Conservation (phyloP, 495 filamentous ascomycete species). For the Cercophora scortea region DNA sequence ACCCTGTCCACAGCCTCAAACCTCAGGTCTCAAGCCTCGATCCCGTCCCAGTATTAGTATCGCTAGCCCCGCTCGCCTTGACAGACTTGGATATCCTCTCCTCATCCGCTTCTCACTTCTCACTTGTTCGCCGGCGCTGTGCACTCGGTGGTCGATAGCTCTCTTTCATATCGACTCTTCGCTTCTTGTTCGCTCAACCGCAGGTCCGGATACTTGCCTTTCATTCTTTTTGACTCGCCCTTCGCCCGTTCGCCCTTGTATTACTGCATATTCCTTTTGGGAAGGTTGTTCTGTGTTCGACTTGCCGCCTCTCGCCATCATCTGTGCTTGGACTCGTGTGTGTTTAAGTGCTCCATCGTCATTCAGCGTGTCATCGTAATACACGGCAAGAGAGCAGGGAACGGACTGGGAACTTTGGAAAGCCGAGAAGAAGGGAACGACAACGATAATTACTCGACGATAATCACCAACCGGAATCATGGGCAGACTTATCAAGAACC, state of each 20-base stretch:
- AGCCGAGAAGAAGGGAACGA: neutral
- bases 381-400: constrained; percentile 21
- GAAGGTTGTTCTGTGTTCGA: neutral
- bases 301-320: constrained; percentile 8
- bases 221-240: constrained; percentile 17
- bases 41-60: constrained; percentile 33
- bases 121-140: constrained; percentile 33
- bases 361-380: constrained; percentile 8
- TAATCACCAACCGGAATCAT: constrained; percentile 42
- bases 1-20: neutral
- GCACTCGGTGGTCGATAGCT: constrained; percentile 38
- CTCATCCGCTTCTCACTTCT: constrained; percentile 8
- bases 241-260: constrained; percentile 10
- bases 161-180: constrained; percentile 37
- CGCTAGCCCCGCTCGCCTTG: constrained; percentile 21
- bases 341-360: neutral
- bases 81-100: constrained; percentile 10
- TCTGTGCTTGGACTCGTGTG: neutral
- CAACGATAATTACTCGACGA: neutral
- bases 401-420: neutral
- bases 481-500: constrained; percentile 98
- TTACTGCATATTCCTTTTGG: constrained; percentile 6
- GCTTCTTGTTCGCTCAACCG: constrained; percentile 18
- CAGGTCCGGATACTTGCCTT: constrained; percentile 43
- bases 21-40: constrained; percentile 1